Conservation (phyloP, 2,329 filamentous ascomycete species). For the Botrytis galanthina region DNA sequence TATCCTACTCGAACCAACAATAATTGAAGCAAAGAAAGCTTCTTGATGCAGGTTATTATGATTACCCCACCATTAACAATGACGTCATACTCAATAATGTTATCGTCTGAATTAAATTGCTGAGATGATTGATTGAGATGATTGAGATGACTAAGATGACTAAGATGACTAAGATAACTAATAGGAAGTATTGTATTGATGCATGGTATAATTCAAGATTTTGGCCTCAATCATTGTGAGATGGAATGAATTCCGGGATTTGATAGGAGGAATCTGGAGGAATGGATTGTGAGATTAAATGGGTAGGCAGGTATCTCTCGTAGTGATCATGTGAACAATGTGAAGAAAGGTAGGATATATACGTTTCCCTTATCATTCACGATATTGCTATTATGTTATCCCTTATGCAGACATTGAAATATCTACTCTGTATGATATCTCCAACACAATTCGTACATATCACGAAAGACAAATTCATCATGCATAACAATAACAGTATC, state of each 20-base stretch:
- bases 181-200: not conserved
- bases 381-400: too few species aligned
- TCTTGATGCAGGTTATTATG: not conserved
- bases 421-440: too few species aligned
- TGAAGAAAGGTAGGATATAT: too few species aligned
- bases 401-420: too few species aligned
- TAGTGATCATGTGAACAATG: too few species aligned
- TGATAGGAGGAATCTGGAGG: not conserved
- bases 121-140: not conserved
- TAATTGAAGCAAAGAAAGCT: not conserved
- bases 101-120: not conserved
- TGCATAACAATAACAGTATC: too few species aligned
- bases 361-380: too few species aligned
- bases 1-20: not conserved
- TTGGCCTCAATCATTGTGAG: not conserved
- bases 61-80: not conserved
- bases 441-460: too few species aligned
- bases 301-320: not conserved
- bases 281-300: not conserved
- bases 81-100: not conserved
- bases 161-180: not conserved
- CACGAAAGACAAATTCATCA: not conserved
- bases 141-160: not conserved
- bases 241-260: not conserved
- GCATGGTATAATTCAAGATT: not conserved